Conservation (phyloP, 768 basidiomycete genomes). For the Leccinum sublutescens region DNA sequence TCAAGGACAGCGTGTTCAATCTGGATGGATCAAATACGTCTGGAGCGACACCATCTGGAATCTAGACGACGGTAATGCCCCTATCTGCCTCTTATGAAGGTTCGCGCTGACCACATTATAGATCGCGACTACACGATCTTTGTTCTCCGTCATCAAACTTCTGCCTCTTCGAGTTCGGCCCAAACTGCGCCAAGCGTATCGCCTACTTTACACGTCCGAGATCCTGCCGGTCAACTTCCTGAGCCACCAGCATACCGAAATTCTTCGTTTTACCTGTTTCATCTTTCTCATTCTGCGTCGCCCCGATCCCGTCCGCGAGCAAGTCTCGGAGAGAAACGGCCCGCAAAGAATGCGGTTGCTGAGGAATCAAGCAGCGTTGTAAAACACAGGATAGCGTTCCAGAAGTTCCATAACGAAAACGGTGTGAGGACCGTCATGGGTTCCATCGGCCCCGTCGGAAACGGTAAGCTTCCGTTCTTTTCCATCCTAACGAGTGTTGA, state of each 20-base stretch:
- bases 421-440: conserved; percentile 93
- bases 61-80: conserved; percentile 75
- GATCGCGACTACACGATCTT: conserved; percentile 91
- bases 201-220: conserved; percentile 56
- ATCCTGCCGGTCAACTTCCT: conserved; percentile 60
- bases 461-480: conserved; percentile 50
- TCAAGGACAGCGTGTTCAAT: conserved; percentile 58
- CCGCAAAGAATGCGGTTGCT: conserved; percentile 29
- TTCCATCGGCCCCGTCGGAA: conserved; percentile 84
- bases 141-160: conserved; percentile 60
- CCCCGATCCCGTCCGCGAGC: conserved; percentile 31
- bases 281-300: conserved; percentile 21
- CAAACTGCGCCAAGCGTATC: conserved; percentile 10
- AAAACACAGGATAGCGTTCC: conserved; percentile 71
- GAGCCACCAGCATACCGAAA: conserved; percentile 64
- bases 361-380: conserved; percentile 50
- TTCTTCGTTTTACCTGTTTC: conserved; percentile 68
- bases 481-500: neutral
- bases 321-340: conserved; percentile 42
- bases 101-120: conserved; percentile 21
- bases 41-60: conserved; percentile 80
- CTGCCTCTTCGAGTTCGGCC: conserved; percentile 24
- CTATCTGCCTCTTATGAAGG: neutral
- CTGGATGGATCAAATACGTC: conserved; percentile 87
- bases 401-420: conserved; percentile 85